phyloP scores from a whole-genome alignment of 2,329 filamentous ascomycete species.

The Aspergillus felis region DNA sequence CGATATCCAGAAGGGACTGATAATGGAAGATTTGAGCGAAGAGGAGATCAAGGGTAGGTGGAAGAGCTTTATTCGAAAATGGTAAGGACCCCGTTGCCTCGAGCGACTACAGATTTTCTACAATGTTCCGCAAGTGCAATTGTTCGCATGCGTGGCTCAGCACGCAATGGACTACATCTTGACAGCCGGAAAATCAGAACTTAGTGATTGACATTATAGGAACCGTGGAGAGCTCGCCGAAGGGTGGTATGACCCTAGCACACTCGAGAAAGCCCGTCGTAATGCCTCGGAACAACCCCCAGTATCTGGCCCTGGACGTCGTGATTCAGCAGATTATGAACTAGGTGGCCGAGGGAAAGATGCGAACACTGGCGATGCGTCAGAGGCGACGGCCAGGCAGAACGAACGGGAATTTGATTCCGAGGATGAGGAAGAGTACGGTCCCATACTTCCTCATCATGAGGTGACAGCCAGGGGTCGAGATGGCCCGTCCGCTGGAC shows the following conservation, averaged over 20 bases:
- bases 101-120: slow-evolving; percentile 1
- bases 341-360: slow-evolving; percentile 3
- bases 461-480: slow-evolving; percentile 8
- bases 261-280: slow-evolving; percentile 53
- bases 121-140: not conserved
- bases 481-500: slow-evolving; percentile 43
- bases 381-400: slow-evolving; percentile 9
- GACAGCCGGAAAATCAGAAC: not conserved
- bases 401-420: slow-evolving; percentile 40
- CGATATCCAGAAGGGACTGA: slow-evolving; percentile 76
- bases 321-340: slow-evolving; percentile 22
- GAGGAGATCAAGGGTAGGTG: slow-evolving; percentile 78
- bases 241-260: slow-evolving; percentile 87
- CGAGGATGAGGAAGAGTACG: slow-evolving; percentile 61
- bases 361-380: not conserved
- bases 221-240: slow-evolving; percentile 82
- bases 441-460: slow-evolving; percentile 47
- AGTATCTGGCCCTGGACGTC: not conserved
- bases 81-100: slow-evolving; percentile 50
- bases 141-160: not conserved
- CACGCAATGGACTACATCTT: not conserved
- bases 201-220: slow-evolving; percentile 52
- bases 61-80: slow-evolving; percentile 89
- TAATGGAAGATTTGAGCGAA: slow-evolving; percentile 65
- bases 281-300: slow-evolving; percentile 13